Conservation (phyloP, 768 basidiomycete genomes). For the Auricularia sp. region DNA sequence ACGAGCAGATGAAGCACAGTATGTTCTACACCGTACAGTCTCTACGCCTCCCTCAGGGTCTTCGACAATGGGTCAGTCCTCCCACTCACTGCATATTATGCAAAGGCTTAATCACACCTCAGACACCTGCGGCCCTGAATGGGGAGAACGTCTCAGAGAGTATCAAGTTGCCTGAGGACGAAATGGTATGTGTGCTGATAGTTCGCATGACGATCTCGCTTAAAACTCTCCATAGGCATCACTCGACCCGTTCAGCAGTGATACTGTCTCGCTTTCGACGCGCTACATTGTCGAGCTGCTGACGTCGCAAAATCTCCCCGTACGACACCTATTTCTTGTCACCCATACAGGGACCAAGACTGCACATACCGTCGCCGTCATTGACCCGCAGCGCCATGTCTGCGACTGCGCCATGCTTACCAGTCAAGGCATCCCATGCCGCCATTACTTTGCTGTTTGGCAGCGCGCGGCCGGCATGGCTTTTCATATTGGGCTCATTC, state of each 20-base stretch:
- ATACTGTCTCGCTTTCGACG: slow-evolving; percentile 19
- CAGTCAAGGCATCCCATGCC: slow-evolving; percentile 24
- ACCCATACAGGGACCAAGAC: slow-evolving; percentile 12
- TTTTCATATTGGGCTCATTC: slow-evolving; percentile 21
- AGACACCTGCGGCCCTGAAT: neutral
- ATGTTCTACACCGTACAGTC: slow-evolving; percentile 19
- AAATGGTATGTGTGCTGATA: neutral
- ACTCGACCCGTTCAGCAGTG: slow-evolving; percentile 20
- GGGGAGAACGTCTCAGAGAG: neutral
- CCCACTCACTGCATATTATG: neutral
- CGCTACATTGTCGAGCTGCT: slow-evolving; percentile 20
- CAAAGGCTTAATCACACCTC: neutral
- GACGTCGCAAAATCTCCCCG: slow-evolving; percentile 11
- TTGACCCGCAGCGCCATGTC: slow-evolving; percentile 17
- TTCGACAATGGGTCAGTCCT: slow-evolving; percentile 19
- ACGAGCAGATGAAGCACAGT: slow-evolving; percentile 22
- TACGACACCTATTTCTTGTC: slow-evolving; percentile 18
- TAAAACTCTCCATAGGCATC: neutral
- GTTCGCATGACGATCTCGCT: neutral
- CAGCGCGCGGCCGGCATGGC: slow-evolving; percentile 11
- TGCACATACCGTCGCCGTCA: slow-evolving; percentile 19
- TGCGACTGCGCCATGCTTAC: slow-evolving; percentile 28
- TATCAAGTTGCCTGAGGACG: neutral
- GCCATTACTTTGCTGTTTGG: slow-evolving; percentile 23
- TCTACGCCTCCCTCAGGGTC: slow-evolving; percentile 18